Evolutionary conservation across 345 rosid genomes (phyloP), one percentile per base, ranked within the genome.

Genomic region (Draba incana): DNA sequence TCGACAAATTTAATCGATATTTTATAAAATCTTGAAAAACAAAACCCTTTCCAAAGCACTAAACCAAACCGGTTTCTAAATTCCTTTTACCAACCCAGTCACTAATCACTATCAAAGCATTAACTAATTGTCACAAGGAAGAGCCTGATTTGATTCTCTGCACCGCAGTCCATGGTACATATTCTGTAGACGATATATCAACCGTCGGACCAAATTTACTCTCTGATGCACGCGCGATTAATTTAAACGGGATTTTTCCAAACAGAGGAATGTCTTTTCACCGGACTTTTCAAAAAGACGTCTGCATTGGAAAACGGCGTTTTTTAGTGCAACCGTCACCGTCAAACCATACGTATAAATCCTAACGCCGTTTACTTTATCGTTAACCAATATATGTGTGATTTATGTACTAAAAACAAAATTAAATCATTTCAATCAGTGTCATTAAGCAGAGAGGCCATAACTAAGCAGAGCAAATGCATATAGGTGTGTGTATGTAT

Each of bases 301-400:
- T 56, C 53, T 61, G 48, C 77, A 31, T 66, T 59, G 78, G 78
- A 74, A 74, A 74, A 74, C 73, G 69, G 74, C 74, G 74, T 68
- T 62, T 74, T 48, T 2, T 12, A 43, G 10, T 1, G 61, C 51
- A 68, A 43, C 73, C 69, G 73, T 67, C 73, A 63, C 74, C 74
- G 78, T 75, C 74, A 53, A 75, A 55, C 61, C 73, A 66, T 14
- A 62, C 56, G 60, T 20, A 20, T 20, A 20, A 20, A 20, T 20
- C 27, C 0, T 68, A 81, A 87, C 88, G 90, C 83, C 88, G 72
- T 78, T 64, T 57, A 87, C 88, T 76, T 87, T 81, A 88, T 82
- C 85, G 94, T 89, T 84, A 78, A 62, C 20, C 1, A n/a, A 1
- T 15, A 27, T 35, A 8, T 15, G 15, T 20, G 12, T 44, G 4